phyloP scores from a whole-genome alignment of 257 asterid genomes.

The Nemophila menziesii region DNA sequence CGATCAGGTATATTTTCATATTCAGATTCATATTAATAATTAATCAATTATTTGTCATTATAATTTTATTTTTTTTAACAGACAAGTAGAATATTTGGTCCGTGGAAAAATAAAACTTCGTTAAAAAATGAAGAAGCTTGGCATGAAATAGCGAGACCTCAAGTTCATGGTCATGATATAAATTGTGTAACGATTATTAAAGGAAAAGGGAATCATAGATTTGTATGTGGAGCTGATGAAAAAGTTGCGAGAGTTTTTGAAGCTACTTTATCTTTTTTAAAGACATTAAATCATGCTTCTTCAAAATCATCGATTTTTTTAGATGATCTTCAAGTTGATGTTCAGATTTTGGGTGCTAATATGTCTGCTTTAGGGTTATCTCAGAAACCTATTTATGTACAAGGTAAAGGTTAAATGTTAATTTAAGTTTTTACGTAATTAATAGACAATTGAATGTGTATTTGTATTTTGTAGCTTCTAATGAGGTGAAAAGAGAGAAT shows the following conservation, averaged over 20 bases:
- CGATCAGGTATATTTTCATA: constrained; percentile 58
- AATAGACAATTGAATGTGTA: no score
- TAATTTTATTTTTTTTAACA: constrained; percentile 25
- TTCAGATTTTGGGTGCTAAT: constrained; percentile 92
- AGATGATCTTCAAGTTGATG: constrained; percentile 47
- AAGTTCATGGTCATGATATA: constrained; percentile 96
- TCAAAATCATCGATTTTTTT: constrained; percentile 22
- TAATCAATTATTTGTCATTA: constrained; percentile 1
- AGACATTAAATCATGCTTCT: constrained; percentile 59
- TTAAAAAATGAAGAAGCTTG: constrained; percentile 44
- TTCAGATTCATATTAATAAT: neutral
- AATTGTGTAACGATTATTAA: constrained; percentile 63
- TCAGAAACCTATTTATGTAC: constrained; percentile 87
- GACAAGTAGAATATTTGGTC: constrained; percentile 77
- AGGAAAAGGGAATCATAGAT: constrained; percentile 87
- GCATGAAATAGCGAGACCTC: constrained; percentile 99
- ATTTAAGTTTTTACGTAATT: no score
- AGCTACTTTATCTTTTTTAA: constrained; percentile 82
- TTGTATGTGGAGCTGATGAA: constrained; percentile 91
- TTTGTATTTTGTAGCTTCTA: constrained; percentile 44
- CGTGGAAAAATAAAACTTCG: constrained; percentile 43
- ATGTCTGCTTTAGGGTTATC: constrained; percentile 96
- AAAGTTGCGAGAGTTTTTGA: constrained; percentile 94
- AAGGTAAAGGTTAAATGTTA: constrained; percentile 36
- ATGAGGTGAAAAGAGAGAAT: constrained; percentile 32